Percentiles rank a stretch among this genome's conserved stretches.
These are phyloP conservation scores for Anethum foeniculum DNA, from an alignment of 140 eudicot genomes.

Conservation along the genomic window DNA sequence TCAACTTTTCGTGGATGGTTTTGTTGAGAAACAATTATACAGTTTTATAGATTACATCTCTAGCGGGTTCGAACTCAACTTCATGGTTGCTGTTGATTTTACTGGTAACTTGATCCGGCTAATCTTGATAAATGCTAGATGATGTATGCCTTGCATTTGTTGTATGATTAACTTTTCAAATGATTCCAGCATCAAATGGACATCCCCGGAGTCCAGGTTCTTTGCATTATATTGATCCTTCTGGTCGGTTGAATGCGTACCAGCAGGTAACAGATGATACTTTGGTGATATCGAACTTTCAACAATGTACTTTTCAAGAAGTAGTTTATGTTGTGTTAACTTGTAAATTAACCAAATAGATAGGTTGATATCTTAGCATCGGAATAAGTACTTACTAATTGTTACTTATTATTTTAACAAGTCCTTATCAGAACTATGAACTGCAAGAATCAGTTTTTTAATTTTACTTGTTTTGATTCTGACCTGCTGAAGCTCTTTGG, in stretches of 20 bases:
- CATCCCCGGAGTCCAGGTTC: constrained; percentile 54
- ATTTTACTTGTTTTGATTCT: neutral
- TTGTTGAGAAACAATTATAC: constrained; percentile 50
- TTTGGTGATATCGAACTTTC: neutral
- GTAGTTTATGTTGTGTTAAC: neutral
- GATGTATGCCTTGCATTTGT: neutral
- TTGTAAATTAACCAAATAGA: no score
- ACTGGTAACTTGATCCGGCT: constrained; percentile 40
- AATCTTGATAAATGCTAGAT: neutral
- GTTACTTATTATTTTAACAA: neutral
- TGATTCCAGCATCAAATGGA: constrained; percentile 77
- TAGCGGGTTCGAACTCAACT: constrained; percentile 89
- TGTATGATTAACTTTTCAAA: neutral
- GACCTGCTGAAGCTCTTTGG: neutral
- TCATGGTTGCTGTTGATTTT: constrained; percentile 97
- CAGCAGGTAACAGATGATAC: constrained; percentile 50
- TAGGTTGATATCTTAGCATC: neutral
- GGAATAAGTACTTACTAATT: neutral
- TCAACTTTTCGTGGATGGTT: constrained; percentile 62
- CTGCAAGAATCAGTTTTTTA: neutral
- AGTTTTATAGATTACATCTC: constrained; percentile 88
- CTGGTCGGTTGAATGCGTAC: constrained; percentile 78
- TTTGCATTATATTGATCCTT: constrained; percentile 79
- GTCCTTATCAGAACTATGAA: neutral
- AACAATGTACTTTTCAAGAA: neutral